phyloP scores from a whole-genome alignment of 2,329 filamentous ascomycete genomes.

The Trichophyton equinum region DNA sequence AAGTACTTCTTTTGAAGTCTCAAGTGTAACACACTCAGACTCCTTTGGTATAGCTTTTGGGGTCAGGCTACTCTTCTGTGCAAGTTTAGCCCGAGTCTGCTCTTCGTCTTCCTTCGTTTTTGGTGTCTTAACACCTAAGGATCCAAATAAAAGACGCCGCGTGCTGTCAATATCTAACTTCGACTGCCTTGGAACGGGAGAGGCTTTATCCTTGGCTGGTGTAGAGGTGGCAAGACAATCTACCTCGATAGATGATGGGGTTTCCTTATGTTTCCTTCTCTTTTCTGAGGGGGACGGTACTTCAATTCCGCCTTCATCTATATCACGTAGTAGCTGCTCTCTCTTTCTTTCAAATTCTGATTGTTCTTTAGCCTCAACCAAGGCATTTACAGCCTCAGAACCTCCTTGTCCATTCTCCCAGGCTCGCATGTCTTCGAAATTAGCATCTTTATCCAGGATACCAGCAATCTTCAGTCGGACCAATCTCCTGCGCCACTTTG shows the following conservation, averaged over 20 bases:
- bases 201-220: slow-evolving; percentile 1
- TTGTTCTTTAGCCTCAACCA: slow-evolving; percentile 13
- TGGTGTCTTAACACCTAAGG: slow-evolving; percentile 56
- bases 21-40: slow-evolving; percentile 16
- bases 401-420: slow-evolving; percentile 18
- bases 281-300: slow-evolving; percentile 24
- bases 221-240: not conserved
- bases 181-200: slow-evolving; percentile 22
- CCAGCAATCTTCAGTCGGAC: slow-evolving; percentile 43
- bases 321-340: slow-evolving; percentile 39
- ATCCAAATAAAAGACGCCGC: slow-evolving; percentile 57
- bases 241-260: not conserved
- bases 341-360: slow-evolving; percentile 40
- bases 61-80: slow-evolving; percentile 39
- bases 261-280: slow-evolving; percentile 17
- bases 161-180: slow-evolving; percentile 49
- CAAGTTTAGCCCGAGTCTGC: slow-evolving; percentile 46
- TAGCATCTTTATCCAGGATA: slow-evolving; percentile 39
- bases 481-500: slow-evolving; percentile 39
- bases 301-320: slow-evolving; percentile 43
- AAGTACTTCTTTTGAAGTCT: slow-evolving; percentile 21
- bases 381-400: not conserved
- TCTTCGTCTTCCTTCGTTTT: slow-evolving; percentile 58
- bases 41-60: slow-evolving; percentile 18
- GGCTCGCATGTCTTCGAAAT: slow-evolving; percentile 36